Evolutionary conservation across 495 filamentous ascomycete genomes (phyloP), one percentile per base, ranked within the genome.

Genomic region (Hypoxylon intermedium): DNA sequence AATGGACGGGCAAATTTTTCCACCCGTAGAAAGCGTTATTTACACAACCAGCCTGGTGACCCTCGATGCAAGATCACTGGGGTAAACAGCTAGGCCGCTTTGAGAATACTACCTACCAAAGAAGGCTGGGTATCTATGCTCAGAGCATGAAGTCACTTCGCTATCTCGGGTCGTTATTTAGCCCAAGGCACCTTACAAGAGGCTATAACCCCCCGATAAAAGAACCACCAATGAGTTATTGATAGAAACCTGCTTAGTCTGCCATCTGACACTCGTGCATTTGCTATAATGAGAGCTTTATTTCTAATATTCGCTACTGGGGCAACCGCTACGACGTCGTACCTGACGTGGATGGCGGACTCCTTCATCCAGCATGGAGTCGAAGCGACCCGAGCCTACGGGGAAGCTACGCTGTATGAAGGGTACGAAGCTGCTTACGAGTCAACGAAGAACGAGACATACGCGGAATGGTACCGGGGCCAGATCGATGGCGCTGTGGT

Each of bases 351-450:
- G 68, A 75, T 77, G 62, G 74, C 78, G 30, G 75, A 82, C 59
- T 80, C 77, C 43, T 72, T 80, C 57, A 82, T 83, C 47, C 52
- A 65, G 21, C 73, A 75, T 24, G 74, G 74, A 24, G 77, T 82
- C 18, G 60, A 73, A 15, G 43, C 60, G 7, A 69, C 69, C 1
- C 60, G 67, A 5, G 63, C 46, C 31, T 79, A 79, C 44, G 69
- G 69, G 4, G 71, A 78, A 53, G 75, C 67, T 5, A 72, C 72
- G 9, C 54, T 79, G 6, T 76, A 77, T 45, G 67, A 69, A 3
- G 72, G 69, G 7, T 65, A 78, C 26, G 67, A 77, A 24, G 70
- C 75, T 15, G 72, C 75, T 6, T 72, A 72, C 48, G 63, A 57
- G 23, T 41, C 68, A 11, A 76, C 68, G 9, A 41, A 63, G 11